Conservation (phyloP, 139 green algal species). For the Chlorella sp. region DNA sequence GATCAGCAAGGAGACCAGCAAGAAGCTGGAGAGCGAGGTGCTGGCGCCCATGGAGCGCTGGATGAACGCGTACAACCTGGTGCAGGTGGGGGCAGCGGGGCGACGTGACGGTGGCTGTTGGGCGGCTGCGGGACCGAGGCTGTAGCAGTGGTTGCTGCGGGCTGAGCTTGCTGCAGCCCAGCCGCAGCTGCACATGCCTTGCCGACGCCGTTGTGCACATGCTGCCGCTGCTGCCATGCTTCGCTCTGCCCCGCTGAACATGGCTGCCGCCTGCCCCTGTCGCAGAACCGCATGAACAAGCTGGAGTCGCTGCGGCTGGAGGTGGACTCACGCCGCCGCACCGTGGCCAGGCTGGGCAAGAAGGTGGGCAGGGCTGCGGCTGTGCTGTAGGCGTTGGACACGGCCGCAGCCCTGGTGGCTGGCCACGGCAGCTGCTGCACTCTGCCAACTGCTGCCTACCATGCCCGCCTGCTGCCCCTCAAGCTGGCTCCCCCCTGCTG, state of each 20-base stretch:
- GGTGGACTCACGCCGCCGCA: conserved; percentile 84
- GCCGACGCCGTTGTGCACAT: background rate
- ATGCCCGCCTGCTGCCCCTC: background rate
- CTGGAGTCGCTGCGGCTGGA: conserved; percentile 84
- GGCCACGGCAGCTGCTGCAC: background rate
- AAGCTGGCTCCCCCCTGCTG: background rate
- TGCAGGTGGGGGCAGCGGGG: conserved; percentile 32
- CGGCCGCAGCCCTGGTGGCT: background rate
- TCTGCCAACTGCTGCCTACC: background rate
- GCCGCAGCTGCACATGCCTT: background rate
- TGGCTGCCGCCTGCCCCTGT: background rate
- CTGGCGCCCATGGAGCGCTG: conserved; percentile 80
- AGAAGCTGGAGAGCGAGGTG: conserved; percentile 82
- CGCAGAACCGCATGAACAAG: conserved; percentile 76
- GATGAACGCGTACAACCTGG: conserved; percentile 73
- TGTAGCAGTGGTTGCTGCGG: background rate
- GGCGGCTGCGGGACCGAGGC: background rate
- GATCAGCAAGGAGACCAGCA: conserved; percentile 65
- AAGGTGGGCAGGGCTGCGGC: conserved; percentile 24
- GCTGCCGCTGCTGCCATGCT: background rate
- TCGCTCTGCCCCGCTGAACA: background rate
- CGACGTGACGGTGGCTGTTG: too few species aligned
- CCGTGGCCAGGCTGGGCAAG: conserved; percentile 70
- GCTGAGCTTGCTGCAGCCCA: background rate
- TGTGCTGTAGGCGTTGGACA: background rate